Evolutionary conservation across 306 rosid species (phyloP).

Genomic region (Cucurbita moschata): DNA sequence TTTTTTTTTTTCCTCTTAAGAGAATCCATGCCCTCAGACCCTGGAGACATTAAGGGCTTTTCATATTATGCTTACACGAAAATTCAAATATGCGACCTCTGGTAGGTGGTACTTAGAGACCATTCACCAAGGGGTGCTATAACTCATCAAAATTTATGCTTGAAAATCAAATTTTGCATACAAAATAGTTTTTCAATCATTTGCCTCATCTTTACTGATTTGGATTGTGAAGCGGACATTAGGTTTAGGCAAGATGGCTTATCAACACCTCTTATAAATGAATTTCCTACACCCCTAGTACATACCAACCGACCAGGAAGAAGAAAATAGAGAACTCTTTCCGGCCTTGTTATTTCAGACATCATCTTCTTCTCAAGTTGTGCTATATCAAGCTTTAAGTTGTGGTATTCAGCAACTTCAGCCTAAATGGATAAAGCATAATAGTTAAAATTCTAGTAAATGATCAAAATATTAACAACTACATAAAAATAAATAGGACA

Average conservation of each 20-base stretch:
- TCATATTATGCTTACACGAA: background rate
- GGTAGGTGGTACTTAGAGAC: background rate
- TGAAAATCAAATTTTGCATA: background rate
- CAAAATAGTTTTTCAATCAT: background rate
- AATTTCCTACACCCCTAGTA: background rate
- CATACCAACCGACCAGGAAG: slow-evolving; percentile 96
- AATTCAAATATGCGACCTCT: background rate
- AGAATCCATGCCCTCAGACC: too few relatives aligned
- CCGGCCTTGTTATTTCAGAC: slow-evolving; percentile 84
- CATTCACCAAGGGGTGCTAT: background rate
- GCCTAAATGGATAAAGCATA: slow-evolving; percentile 35
- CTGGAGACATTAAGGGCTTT: background rate
- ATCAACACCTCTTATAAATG: background rate
- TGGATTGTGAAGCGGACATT: background rate
- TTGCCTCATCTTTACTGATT: background rate
- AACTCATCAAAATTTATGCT: background rate
- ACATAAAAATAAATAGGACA: slow-evolving; percentile 9
- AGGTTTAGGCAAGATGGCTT: background rate
- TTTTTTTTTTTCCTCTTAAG: too few relatives aligned
- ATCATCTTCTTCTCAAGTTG: slow-evolving; percentile 87
- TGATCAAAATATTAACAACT: background rate
- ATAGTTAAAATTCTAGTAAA: background rate
- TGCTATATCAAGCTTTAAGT: slow-evolving; percentile 61
- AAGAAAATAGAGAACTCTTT: slow-evolving; percentile 70
- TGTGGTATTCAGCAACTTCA: slow-evolving; percentile 80